Percentiles rank a stretch among this genome's conserved stretches.
These are phyloP conservation scores for Tricholoma saponaceum DNA, from an alignment of 768 basidiomycete genomes.

Conservation along the genomic window DNA sequence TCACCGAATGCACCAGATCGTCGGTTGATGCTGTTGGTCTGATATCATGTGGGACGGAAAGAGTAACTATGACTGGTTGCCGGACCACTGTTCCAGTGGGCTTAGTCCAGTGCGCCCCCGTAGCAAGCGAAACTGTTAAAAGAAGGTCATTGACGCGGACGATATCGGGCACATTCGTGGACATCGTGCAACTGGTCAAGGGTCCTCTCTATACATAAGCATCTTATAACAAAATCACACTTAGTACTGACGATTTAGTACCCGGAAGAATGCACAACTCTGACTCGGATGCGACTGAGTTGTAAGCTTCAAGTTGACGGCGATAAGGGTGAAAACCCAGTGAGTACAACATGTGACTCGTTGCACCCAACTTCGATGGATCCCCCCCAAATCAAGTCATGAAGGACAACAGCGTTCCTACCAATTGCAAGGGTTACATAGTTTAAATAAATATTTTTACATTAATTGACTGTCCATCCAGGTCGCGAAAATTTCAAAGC, in stretches of 20 bases:
- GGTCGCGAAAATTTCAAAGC: not conserved
- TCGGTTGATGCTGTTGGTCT: constrained; percentile 45
- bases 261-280: no score
- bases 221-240: no score
- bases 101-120: constrained; percentile 45
- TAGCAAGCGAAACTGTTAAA: constrained; percentile 35
- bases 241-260: no score
- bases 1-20: constrained; percentile 53
- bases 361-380: no score
- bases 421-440: not conserved
- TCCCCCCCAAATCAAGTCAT: no score
- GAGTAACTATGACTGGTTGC: constrained; percentile 52
- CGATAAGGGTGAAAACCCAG: no score
- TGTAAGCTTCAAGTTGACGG: no score
- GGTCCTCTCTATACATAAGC: no score
- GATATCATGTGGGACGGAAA: constrained; percentile 50
- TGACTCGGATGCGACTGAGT: no score
- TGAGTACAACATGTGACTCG: not conserved
- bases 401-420: not conserved
- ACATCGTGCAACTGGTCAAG: no score
- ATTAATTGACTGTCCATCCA: not conserved
- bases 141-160: constrained; percentile 49
- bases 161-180: constrained; percentile 13
- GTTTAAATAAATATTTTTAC: not conserved
- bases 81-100: constrained; percentile 23